Evolutionary conservation across 306 rosid genomes (phyloP), one percentile per base, ranked within the genome.

Genomic region (Myrica gale): DNA sequence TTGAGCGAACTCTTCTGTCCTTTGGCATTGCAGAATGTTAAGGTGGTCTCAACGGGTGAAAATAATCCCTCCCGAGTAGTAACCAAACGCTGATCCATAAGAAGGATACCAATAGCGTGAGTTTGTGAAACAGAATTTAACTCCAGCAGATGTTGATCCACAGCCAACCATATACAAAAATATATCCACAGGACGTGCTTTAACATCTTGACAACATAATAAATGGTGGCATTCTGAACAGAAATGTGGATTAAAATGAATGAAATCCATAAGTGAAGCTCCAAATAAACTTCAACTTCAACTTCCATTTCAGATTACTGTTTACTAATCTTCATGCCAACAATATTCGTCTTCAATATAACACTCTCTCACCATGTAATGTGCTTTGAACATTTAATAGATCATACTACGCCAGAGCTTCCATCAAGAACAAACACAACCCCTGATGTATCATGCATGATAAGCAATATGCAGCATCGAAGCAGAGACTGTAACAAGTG

Each of bases 1-100:
- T 55, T 39, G 75, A 69, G 4, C 70, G 61, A 70, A 56, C 60
- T 70, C 71, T 74, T 55, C 81, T 77, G 51, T 69, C 70, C 75
- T 69, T 77, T 12, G 75, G 81, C 62, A 77, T 69, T 57, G 32
- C 12, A 57, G 32, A 57, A 57, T 1, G 15, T 57, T 57, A 57
- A 21, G 7, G 63, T 57, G 41, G 9, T 17, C 12, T 21, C 63
- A 57, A 57, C 1, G 63, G 9, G 63, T 21, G 41, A 57, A 21
- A 57, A 9, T 57, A 57, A 57, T 23, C 4, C 41, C 12, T 21
- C 15, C n/a, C 21, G 3, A 47, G 51, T 47, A 47, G 9, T 12
- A 9, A 47, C 51, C 11, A 12, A 47, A 47, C 12, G 51, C 51
- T 47, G 15, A 47, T 47, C 51, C 37, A 32, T 57, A 57, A 23